Evolutionary conservation across 495 filamentous ascomycete species (phyloP).

Genomic region (Bacidia rubella): DNA sequence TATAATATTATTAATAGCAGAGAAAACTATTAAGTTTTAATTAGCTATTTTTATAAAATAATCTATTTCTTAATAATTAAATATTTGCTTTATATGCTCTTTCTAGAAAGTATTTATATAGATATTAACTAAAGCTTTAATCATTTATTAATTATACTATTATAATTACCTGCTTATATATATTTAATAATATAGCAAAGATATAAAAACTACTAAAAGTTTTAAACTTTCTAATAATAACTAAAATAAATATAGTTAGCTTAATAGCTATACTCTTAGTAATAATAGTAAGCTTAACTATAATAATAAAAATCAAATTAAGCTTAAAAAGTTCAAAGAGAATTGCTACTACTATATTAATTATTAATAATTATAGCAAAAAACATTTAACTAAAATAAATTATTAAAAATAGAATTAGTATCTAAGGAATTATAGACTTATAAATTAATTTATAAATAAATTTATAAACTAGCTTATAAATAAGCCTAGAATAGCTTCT

Average conservation of each 20-base stretch:
- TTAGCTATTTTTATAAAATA: not conserved
- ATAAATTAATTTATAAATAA: too few species aligned
- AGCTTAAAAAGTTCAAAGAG: not conserved
- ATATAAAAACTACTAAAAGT: not conserved
- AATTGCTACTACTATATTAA: not conserved
- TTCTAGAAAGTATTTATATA: constrained; percentile 2
- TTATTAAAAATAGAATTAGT: not conserved
- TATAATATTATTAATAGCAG: too few species aligned
- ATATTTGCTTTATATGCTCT: not conserved
- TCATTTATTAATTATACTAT: too few species aligned
- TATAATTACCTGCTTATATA: too few species aligned
- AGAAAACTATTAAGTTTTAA: too few species aligned
- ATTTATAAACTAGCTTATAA: too few species aligned
- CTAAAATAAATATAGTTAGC: not conserved
- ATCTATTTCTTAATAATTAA: not conserved
- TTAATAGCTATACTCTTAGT: not conserved
- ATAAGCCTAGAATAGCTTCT: too few species aligned
- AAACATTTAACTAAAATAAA: not conserved
- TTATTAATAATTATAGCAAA: not conserved
- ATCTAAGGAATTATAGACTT: too few species aligned
- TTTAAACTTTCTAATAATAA: not conserved
- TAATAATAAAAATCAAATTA: constrained; percentile 3
- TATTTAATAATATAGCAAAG: not conserved
- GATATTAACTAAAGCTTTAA: not conserved
- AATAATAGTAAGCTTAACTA: not conserved